phyloP scores from a whole-genome alignment of 2,329 filamentous ascomycete species.

The Cladophialophora yegresii region DNA sequence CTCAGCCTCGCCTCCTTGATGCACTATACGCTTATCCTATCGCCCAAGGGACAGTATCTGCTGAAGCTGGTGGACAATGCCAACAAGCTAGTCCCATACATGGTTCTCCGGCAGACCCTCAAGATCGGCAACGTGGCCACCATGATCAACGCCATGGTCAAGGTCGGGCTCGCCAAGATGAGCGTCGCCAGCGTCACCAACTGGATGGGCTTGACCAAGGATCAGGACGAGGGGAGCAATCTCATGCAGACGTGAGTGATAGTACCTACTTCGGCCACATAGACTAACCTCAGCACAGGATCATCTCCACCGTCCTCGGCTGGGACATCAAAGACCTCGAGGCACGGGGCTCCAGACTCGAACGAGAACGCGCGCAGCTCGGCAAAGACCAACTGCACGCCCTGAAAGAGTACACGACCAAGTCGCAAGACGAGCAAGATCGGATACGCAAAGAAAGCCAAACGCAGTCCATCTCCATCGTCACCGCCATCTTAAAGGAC shows the following conservation, averaged over 20 bases:
- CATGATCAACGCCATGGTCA: slow-evolving; percentile 76
- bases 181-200: slow-evolving; percentile 74
- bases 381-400: slow-evolving; percentile 63
- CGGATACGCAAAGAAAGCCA: slow-evolving; percentile 60
- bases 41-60: slow-evolving; percentile 73
- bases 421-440: slow-evolving; percentile 60
- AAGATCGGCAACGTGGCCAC: slow-evolving; percentile 76
- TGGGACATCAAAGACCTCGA: slow-evolving; percentile 74
- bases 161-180: slow-evolving; percentile 73
- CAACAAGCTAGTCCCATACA: slow-evolving; percentile 71
- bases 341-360: slow-evolving; percentile 65
- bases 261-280: slow-evolving; percentile 5
- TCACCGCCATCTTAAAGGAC: slow-evolving; percentile 64
- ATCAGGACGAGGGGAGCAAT: slow-evolving; percentile 77
- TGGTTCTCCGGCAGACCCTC: slow-evolving; percentile 70
- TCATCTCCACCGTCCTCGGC: slow-evolving; percentile 70
- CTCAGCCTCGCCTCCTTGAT: slow-evolving; percentile 69
- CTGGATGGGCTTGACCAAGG: slow-evolving; percentile 72
- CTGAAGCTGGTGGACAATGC: slow-evolving; percentile 70
- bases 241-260: slow-evolving; percentile 62
- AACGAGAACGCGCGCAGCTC: slow-evolving; percentile 61
- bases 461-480: slow-evolving; percentile 60
- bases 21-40: slow-evolving; percentile 71
- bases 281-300: slow-evolving; percentile 49
- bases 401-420: slow-evolving; percentile 61